These are phyloP conservation scores for Ustilago cynodontis DNA, from an alignment of 1,284 basidiomycete genomes.

Conservation along the genomic window DNA sequence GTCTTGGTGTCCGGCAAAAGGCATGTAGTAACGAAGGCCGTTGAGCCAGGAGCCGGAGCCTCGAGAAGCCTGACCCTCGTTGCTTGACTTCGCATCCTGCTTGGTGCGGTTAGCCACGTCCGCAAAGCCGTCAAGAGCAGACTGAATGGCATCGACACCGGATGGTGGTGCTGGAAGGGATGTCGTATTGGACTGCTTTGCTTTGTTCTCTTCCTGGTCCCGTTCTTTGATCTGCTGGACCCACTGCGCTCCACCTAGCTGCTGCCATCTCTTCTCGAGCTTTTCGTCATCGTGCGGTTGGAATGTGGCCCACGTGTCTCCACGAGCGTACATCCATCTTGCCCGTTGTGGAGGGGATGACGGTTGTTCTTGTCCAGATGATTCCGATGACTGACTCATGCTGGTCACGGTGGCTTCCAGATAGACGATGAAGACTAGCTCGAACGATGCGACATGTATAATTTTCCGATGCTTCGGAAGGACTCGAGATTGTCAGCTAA, in stretches of 20 bases:
- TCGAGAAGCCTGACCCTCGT: neutral
- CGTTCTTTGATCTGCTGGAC: constrained; percentile 10
- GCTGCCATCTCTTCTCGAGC: constrained; percentile 54
- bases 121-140: constrained; percentile 24
- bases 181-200: constrained; percentile 6
- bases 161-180: constrained; percentile 42
- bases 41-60: constrained; percentile 12
- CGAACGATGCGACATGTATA: neutral
- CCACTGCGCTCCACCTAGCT: constrained; percentile 45
- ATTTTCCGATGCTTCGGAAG: neutral
- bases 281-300: constrained; percentile 54
- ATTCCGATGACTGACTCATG: constrained; percentile 23
- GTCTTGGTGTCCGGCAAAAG: constrained; percentile 4
- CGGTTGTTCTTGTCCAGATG: neutral
- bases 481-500: neutral
- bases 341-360: constrained; percentile 38
- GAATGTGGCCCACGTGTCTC: constrained; percentile 62
- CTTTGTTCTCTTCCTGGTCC: neutral
- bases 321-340: constrained; percentile 65
- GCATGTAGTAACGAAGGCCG: constrained; percentile 15
- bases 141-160: constrained; percentile 46
- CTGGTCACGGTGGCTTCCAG: neutral
- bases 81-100: neutral
- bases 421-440: neutral
- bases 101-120: constrained; percentile 8